phyloP scores from a whole-genome alignment of 148 eudicot genomes.

The Rhododendron molle region DNA sequence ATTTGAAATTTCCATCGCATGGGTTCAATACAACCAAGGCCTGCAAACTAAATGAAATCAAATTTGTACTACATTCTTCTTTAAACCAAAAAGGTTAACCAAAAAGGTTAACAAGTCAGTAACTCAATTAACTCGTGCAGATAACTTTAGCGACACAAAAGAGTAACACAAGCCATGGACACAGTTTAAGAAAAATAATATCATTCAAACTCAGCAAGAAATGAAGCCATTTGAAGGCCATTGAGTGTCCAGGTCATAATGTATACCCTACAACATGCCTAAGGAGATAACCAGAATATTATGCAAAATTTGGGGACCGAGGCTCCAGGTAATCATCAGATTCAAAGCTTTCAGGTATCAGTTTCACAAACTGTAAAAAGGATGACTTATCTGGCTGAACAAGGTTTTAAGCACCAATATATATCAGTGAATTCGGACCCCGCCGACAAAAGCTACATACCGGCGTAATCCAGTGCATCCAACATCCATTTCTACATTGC shows the following conservation, averaged over 20 bases:
- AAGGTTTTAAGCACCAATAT: background rate
- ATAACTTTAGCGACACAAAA: background rate
- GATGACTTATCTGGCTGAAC: background rate
- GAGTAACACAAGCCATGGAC: background rate
- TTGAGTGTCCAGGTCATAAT: background rate
- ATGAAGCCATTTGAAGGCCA: background rate
- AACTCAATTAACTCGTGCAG: background rate
- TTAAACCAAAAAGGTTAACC: background rate
- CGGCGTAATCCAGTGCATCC: background rate
- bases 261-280: background rate
- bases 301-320: background rate
- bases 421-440: background rate
- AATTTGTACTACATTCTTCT: background rate
- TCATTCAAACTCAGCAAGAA: background rate
- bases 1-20: constrained; percentile 65
- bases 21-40: constrained; percentile 17
- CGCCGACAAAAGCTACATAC: background rate
- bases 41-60: constrained; percentile 27
- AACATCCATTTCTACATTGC: background rate
- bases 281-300: background rate
- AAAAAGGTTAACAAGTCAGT: background rate
- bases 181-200: background rate
- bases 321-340: background rate
- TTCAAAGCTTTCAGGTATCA: too few relatives aligned
- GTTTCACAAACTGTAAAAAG: background rate